Evolutionary conservation across 805 yeast genomes (phyloP).

Genomic region (Debaryomyces hansenii): DNA sequence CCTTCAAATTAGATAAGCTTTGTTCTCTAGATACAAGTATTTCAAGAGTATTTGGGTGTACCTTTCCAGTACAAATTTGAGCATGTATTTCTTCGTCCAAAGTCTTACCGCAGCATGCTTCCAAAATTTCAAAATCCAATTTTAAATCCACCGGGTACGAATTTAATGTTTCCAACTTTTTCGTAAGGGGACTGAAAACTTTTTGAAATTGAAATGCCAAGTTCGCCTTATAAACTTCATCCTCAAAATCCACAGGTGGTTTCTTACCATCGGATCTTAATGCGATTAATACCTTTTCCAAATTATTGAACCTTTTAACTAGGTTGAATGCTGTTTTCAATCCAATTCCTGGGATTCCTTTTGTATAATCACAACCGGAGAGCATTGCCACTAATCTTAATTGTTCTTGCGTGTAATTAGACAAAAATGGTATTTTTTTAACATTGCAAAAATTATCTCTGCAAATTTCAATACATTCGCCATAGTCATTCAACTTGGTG

Average conservation of each 20-base stretch:
- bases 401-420: constrained; percentile 53
- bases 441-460: constrained; percentile 54
- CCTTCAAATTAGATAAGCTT: constrained; percentile 20
- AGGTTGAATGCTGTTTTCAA: constrained; percentile 69
- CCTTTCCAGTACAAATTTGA: constrained; percentile 60
- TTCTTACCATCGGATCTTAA: constrained; percentile 62
- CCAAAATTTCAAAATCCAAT: constrained; percentile 42
- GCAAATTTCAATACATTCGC: constrained; percentile 67
- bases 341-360: constrained; percentile 82
- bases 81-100: constrained; percentile 49
- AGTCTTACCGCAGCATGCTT: constrained; percentile 47
- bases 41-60: constrained; percentile 63
- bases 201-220: constrained; percentile 83
- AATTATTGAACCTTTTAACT: constrained; percentile 49
- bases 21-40: constrained; percentile 50
- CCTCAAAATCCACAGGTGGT: constrained; percentile 57
- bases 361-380: constrained; percentile 96
- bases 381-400: constrained; percentile 76
- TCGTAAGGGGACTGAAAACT: constrained; percentile 68
- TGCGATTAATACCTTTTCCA: constrained; percentile 57
- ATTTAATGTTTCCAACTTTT: constrained; percentile 56
- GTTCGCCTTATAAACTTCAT: constrained; percentile 65
- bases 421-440: constrained; percentile 49
- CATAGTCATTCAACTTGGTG: constrained; percentile 80
- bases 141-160: constrained; percentile 48